Conservation (phyloP, 179 eudicot species). For the Sideroxylon spinosum region DNA sequence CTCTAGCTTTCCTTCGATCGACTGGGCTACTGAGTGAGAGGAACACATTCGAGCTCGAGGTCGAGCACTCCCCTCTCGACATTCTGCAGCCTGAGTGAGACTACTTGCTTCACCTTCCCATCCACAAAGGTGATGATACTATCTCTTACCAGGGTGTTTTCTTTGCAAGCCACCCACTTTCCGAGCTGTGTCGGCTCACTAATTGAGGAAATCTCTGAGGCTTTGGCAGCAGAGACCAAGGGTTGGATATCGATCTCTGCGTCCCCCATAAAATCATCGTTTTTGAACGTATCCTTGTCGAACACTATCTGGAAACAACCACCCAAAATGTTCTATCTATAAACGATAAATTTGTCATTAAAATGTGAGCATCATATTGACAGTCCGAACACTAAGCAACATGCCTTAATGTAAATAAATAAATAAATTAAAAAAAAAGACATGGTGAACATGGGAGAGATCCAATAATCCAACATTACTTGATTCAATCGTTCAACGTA, state of each 20-base stretch:
- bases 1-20: no score
- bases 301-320: constrained; percentile 60
- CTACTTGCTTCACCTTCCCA: constrained; percentile 74
- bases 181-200: constrained; percentile 53
- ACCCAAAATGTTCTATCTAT: neutral
- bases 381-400: neutral
- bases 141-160: constrained; percentile 62
- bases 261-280: constrained; percentile 96
- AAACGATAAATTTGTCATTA: neutral
- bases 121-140: constrained; percentile 54
- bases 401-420: neutral
- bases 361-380: neutral
- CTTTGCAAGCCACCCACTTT: constrained; percentile 67
- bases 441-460: no score
- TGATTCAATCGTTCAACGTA: no score
- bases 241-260: constrained; percentile 94
- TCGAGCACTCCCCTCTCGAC: constrained; percentile 86
- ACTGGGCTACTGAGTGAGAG: constrained; percentile 48
- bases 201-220: constrained; percentile 43
- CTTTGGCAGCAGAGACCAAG: constrained; percentile 77
- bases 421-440: neutral
- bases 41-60: constrained; percentile 91
- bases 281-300: constrained; percentile 82
- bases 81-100: constrained; percentile 64
- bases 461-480: no score